Percentiles rank a stretch among this genome's conserved stretches.
Conservation (phyloP, 1,284 basidiomycete species). For the Sporisorium iseilematis-ciliati region DNA sequence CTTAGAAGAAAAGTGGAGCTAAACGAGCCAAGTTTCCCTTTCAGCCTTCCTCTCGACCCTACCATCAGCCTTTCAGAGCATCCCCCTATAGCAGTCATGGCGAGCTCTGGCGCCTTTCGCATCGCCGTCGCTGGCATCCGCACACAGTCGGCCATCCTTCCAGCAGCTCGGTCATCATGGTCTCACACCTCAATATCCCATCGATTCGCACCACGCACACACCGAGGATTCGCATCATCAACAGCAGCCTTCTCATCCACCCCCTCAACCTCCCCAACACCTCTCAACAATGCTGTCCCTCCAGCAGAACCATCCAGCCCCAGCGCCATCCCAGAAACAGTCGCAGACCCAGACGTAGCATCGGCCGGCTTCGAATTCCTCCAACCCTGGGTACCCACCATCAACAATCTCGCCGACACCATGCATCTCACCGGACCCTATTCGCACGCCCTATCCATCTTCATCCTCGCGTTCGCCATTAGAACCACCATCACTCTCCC, state of each 20-base stretch:
- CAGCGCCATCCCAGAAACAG: constrained; percentile 11
- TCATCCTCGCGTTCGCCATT: constrained; percentile 78
- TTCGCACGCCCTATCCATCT: constrained; percentile 76
- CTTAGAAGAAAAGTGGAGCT: constrained; percentile 32
- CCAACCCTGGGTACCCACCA: constrained; percentile 45
- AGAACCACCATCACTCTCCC: constrained; percentile 80
- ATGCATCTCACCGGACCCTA: constrained; percentile 50
- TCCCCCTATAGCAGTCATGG: constrained; percentile 9
- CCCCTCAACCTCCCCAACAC: constrained; percentile 7
- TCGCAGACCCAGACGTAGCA: constrained; percentile 10
- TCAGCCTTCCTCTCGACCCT: not conserved
- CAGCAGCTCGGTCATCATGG: constrained; percentile 4
- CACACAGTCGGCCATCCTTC: constrained; percentile 14
- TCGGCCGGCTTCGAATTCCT: constrained; percentile 49
- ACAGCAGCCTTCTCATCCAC: constrained; percentile 1
- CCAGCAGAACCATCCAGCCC: constrained; percentile 2
- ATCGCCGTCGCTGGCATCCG: constrained; percentile 22
- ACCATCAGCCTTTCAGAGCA: not conserved
- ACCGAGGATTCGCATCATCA: constrained; percentile 32
- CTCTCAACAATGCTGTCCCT: not conserved
- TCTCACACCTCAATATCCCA: not conserved
- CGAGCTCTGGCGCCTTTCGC: constrained; percentile 19
- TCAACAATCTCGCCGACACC: constrained; percentile 47
- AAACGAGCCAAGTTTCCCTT: constrained; percentile 5
- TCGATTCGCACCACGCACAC: not conserved